These are phyloP conservation scores for Stephania japonica DNA, from an alignment of 164 flowering plant species.

Conservation along the genomic window DNA sequence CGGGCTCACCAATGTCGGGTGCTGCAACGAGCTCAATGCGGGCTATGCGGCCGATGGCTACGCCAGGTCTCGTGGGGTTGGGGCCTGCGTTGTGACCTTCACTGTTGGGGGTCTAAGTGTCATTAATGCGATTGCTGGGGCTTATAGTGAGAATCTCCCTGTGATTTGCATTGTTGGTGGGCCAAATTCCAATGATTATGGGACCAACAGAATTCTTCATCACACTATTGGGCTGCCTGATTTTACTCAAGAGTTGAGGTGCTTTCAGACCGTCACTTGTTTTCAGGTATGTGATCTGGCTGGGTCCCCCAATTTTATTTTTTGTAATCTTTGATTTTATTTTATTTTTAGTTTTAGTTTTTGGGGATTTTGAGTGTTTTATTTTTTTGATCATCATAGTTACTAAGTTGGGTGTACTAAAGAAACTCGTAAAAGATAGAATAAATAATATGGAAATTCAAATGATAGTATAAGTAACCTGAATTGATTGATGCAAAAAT, in stretches of 20 bases:
- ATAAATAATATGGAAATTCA: no score
- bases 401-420: no score
- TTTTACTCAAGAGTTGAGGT: constrained; percentile 68
- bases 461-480: no score
- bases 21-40: constrained; percentile 97
- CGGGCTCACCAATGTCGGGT: constrained; percentile 58
- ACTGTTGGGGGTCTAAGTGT: constrained; percentile 93
- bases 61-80: constrained; percentile 77
- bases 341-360: not conserved
- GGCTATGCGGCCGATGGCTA: constrained; percentile 96
- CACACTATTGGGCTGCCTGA: constrained; percentile 87
- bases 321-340: not conserved
- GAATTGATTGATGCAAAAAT: no score
- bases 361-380: not conserved
- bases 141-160: constrained; percentile 87
- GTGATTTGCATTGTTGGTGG: constrained; percentile 82
- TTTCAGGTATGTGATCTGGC: constrained; percentile 39
- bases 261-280: constrained; percentile 85
- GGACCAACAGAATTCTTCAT: constrained; percentile 73
- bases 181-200: constrained; percentile 84
- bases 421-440: no score
- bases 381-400: not conserved
- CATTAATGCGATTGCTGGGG: constrained; percentile 86
- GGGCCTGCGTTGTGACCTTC: constrained; percentile 90
- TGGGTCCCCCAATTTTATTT: not conserved